Percentiles rank a stretch among this genome's conserved stretches.
Evolutionary conservation across 306 rosid genomes (phyloP).

Genomic region (Vigna reflexopilosa): DNA sequence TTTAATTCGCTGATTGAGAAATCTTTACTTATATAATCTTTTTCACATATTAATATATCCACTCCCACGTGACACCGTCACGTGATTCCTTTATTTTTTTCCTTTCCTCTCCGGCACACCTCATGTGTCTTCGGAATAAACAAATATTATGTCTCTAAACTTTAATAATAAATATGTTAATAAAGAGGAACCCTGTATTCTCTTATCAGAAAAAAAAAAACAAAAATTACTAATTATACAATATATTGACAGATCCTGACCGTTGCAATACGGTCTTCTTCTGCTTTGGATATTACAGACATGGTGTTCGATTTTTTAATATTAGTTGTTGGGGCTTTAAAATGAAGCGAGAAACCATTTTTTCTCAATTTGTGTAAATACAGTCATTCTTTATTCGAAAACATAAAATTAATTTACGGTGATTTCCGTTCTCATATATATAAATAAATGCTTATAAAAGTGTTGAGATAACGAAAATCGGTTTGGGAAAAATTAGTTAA

Average conservation of each 20-base stretch:
- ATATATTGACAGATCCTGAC: conserved; percentile 26
- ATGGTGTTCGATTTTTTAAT: neutral
- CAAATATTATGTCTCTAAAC: conserved; percentile 11
- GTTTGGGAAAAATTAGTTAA: neutral
- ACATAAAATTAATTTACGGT: too few relatives aligned
- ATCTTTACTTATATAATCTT: neutral
- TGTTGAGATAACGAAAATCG: neutral
- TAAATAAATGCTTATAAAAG: too few relatives aligned
- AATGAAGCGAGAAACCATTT: too few relatives aligned
- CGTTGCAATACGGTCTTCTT: conserved; percentile 30
- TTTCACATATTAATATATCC: neutral
- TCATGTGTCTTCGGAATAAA: conserved; percentile 36
- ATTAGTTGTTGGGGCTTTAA: neutral
- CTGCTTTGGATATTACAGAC: conserved; percentile 11
- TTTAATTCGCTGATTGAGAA: conserved; percentile 48
- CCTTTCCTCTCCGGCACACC: conserved; percentile 47
- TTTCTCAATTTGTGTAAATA: too few relatives aligned
- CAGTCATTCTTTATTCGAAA: too few relatives aligned
- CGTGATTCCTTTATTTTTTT: conserved; percentile 48
- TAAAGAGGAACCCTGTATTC: neutral
- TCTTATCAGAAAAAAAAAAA: neutral
- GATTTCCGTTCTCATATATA: too few relatives aligned
- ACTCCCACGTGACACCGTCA: conserved; percentile 46
- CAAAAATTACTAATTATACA: neutral
- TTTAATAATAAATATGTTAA: neutral